A percentile compares a stretch with the other conserved stretches of the same genome.
These are phyloP conservation scores for Nasturtium officinale DNA, from an alignment of 345 rosid species.

Conservation along the genomic window DNA sequence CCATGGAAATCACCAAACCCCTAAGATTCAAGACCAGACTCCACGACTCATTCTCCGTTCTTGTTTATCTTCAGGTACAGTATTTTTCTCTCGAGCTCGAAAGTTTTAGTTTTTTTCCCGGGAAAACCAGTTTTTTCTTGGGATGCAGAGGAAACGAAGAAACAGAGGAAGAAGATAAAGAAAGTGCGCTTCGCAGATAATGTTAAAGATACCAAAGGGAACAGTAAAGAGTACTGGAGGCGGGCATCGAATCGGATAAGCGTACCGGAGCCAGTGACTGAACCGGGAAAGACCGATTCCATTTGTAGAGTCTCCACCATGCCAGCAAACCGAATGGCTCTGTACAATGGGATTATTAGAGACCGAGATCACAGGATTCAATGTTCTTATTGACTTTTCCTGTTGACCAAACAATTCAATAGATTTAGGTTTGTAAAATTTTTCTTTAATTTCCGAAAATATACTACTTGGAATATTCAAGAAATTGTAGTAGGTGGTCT, in stretches of 20 bases:
- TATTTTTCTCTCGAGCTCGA: not conserved
- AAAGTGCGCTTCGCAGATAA: slow-evolving; percentile 68
- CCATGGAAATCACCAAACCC: slow-evolving; percentile 32
- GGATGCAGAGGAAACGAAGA: slow-evolving; percentile 40
- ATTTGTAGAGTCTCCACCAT: slow-evolving; percentile 51
- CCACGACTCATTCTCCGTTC: slow-evolving; percentile 48
- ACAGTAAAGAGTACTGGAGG: slow-evolving; percentile 40
- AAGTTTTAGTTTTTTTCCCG: slow-evolving; percentile 25
- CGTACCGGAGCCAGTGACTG: slow-evolving; percentile 14
- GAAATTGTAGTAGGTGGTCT: slow-evolving; percentile 31
- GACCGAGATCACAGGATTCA: slow-evolving; percentile 53
- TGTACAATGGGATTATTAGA: slow-evolving; percentile 69
- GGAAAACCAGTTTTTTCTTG: slow-evolving; percentile 26
- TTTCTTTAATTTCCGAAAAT: not conserved
- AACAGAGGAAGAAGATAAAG: slow-evolving; percentile 52
- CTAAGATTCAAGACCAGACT: slow-evolving; percentile 31
- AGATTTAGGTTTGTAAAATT: slow-evolving; percentile 13
- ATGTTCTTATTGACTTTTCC: slow-evolving; percentile 52
- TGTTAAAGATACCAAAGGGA: slow-evolving; percentile 60
- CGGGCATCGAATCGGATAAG: slow-evolving; percentile 14
- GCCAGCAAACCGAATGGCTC: slow-evolving; percentile 64
- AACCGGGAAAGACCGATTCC: slow-evolving; percentile 31
- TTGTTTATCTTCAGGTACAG: slow-evolving; percentile 63
- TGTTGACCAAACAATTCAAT: slow-evolving; percentile 19
- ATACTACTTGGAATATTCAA: not conserved